A percentile compares a stretch with the other conserved stretches of the same genome.
These are phyloP conservation scores for Tinospora cordifolia DNA, from an alignment of 164 flowering plant species.

Conservation along the genomic window DNA sequence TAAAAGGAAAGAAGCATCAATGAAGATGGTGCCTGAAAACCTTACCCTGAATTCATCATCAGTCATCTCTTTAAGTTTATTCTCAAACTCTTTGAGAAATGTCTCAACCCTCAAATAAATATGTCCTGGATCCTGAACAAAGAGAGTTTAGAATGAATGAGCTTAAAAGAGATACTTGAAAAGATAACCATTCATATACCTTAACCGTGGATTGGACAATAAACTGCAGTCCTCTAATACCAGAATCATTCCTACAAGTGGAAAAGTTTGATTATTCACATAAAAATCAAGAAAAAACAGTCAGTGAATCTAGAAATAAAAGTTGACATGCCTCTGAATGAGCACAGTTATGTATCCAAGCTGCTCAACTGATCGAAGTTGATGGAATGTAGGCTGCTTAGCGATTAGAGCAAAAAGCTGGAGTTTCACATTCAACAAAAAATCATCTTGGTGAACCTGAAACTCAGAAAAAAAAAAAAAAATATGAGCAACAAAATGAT, in stretches of 20 bases:
- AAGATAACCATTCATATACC: conserved; percentile 33
- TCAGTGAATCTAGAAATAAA: background rate
- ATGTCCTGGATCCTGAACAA: conserved; percentile 63
- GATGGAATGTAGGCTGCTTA: conserved; percentile 91
- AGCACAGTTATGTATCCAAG: conserved; percentile 89
- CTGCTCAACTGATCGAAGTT: conserved; percentile 95
- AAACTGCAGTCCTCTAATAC: conserved; percentile 73
- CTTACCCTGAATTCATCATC: conserved; percentile 76
- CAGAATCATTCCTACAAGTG: conserved; percentile 58
- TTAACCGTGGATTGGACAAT: conserved; percentile 80
- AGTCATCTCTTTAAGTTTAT: conserved; percentile 60
- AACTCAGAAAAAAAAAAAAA: background rate
- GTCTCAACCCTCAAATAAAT: conserved; percentile 71
- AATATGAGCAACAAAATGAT: background rate
- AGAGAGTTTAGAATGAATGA: conserved; percentile 7
- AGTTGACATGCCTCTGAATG: conserved; percentile 44
- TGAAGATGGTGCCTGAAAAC: background rate
- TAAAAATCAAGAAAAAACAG: background rate
- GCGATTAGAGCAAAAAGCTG: conserved; percentile 87
- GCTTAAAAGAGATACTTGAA: background rate
- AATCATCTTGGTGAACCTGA: conserved; percentile 80
- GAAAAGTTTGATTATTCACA: background rate
- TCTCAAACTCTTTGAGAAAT: conserved; percentile 73
- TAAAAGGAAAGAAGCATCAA: background rate
- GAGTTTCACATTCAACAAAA: conserved; percentile 66